Percentiles rank a stretch among this genome's conserved stretches.
Conservation (phyloP, 495 filamentous ascomycete genomes). For the Pyrenopolyporus hunteri region DNA sequence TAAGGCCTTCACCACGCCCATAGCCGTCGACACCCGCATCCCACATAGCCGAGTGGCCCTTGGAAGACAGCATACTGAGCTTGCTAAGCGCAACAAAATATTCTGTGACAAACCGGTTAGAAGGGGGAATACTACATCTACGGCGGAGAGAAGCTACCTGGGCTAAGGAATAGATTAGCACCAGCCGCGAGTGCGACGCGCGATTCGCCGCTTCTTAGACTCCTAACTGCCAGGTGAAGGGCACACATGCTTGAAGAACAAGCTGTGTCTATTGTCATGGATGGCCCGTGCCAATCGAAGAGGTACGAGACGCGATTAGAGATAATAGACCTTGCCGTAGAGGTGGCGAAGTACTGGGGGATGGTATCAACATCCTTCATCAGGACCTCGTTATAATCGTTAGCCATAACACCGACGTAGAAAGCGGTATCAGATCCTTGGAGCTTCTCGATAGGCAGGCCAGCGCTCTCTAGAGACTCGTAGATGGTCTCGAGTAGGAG, state of each 20-base stretch:
- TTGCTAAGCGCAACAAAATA: conserved; percentile 11
- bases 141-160: too few relatives aligned
- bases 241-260: conserved; percentile 63
- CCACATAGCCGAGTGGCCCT: conserved; percentile 16
- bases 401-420: conserved; percentile 55
- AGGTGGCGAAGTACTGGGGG: conserved; percentile 53
- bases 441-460: conserved; percentile 46
- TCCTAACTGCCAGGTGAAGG: conserved; percentile 57
- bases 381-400: conserved; percentile 52
- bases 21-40: conserved; percentile 61
- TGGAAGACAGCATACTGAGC: conserved; percentile 19
- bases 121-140: too few relatives aligned
- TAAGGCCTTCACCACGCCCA: conserved; percentile 61
- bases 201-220: conserved; percentile 54
- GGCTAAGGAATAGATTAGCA: conserved; percentile 46
- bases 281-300: conserved; percentile 55
- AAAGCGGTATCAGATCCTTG: conserved; percentile 55
- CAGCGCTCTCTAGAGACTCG: conserved; percentile 57
- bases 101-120: too few relatives aligned
- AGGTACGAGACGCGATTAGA: conserved; percentile 58
- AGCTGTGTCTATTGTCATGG: conserved; percentile 81
- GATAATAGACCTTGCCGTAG: conserved; percentile 46
- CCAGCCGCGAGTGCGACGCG: conserved; percentile 54
- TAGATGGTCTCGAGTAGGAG: conserved; percentile 58
- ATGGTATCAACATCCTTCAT: conserved; percentile 31